Base-by-base conservation (phyloP, 2,329 filamentous ascomycete genomes). In the Dendryphion nanum region DNA sequence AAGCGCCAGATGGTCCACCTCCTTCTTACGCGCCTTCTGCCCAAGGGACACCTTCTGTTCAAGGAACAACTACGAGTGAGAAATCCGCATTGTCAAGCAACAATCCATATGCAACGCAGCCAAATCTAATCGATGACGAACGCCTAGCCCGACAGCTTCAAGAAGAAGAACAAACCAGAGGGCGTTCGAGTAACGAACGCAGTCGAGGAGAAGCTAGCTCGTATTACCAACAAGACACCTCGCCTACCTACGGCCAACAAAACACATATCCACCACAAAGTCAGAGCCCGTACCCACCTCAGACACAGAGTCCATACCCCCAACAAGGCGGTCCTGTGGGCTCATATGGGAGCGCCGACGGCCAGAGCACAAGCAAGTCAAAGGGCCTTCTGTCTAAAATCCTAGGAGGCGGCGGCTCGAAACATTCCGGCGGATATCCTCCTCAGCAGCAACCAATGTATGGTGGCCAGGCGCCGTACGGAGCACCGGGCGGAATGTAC, bases 101-200 rank as follows among this genome's bases (percentile, higher is more conserved):
- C 60, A 90, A 90, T 57, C 86, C 86, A 2, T 91, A 86, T 68
- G 55, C 51, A 6, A 40, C 47, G 32, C 35, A 15, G 18, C 48
- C 28, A 18, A 17, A 28, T 18, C 61, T 74, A 19, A 78, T 78
- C 41, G 82, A 85, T 32, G 89, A 94, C 59, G 88, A 85, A 42
- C 76, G 76, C 18, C 71, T 90, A 7, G 89, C 90, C 6, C 77
- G 86, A 28, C 79, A 82, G 57, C 72, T 95, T 29, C 90, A 95
- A 63, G 85, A 85, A 30, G 86, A 95, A 65, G 89, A 95, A 65
- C 77, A 95, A 47, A 79, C 81, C 5, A 78, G 80, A 30, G 13
- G 59, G 51, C 47, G 54, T 17, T n/a, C 23, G 10, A 68, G 45
- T 63, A 76, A 15, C 72, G n/a, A n/a, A n/a, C n/a, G n/a, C n/a